These are phyloP conservation scores for Talaromyces piceae DNA, from an alignment of 2,329 filamentous ascomycete species.

Conservation along the genomic window DNA sequence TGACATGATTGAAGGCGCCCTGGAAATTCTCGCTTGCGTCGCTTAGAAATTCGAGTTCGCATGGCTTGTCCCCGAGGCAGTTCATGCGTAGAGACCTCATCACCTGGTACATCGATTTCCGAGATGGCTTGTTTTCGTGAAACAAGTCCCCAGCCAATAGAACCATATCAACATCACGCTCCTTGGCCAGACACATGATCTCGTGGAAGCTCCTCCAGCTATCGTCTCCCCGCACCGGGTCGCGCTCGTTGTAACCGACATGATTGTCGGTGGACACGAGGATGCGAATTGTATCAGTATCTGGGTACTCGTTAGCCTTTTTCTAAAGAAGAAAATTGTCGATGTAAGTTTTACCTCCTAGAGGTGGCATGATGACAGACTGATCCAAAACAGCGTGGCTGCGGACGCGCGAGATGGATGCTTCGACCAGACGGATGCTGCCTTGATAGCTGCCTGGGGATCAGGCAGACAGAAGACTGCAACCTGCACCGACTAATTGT, in stretches of 20 bases:
- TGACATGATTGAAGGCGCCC: conserved; percentile 84
- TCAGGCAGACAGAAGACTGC: neutral
- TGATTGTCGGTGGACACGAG: conserved; percentile 94
- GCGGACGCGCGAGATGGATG: neutral
- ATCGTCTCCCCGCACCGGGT: conserved; percentile 90
- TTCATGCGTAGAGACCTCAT: conserved; percentile 92
- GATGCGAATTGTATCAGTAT: conserved; percentile 82
- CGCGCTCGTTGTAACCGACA: conserved; percentile 92
- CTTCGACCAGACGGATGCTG: conserved; percentile 1
- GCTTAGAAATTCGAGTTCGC: conserved; percentile 87
- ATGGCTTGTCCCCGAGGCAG: conserved; percentile 90
- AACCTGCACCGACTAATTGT: neutral
- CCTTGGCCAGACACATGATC: conserved; percentile 79
- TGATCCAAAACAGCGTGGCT: neutral
- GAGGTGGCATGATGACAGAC: conserved; percentile 3
- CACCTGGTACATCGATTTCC: conserved; percentile 94
- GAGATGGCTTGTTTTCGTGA: conserved; percentile 94
- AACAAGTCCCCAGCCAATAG: conserved; percentile 91
- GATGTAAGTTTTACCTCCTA: conserved; percentile 1
- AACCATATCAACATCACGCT: conserved; percentile 91
- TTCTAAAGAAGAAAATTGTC: neutral
- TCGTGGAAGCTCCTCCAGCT: conserved; percentile 97
- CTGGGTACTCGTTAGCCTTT: conserved; percentile 22
- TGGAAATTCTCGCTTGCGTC: conserved; percentile 89
- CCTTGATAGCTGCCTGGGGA: neutral